Conservation (phyloP, 192 early-diverging fungal genomes). For the Backusella liffmaniae region DNA sequence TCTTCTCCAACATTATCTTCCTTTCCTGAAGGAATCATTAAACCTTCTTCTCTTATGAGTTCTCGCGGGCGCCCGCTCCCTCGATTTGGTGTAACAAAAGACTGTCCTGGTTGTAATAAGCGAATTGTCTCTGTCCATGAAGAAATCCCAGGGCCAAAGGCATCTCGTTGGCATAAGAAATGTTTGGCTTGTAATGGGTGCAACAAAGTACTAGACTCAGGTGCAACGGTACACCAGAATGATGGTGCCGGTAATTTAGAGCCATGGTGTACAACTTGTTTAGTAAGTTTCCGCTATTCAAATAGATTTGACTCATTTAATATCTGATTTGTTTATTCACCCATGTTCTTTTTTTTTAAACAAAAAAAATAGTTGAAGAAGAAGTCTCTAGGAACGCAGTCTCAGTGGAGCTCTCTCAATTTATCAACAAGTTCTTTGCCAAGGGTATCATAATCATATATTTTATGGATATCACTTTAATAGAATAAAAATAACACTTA, state of each 20-base stretch:
- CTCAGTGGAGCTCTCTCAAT: neutral
- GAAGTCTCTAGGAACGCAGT: neutral
- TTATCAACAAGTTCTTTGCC: neutral
- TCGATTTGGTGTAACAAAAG: conserved; percentile 21
- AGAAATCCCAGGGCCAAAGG: conserved; percentile 30
- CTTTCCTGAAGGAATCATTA: conserved; percentile 10
- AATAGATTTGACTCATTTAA: neutral
- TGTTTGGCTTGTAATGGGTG: conserved; percentile 28
- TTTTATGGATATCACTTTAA: neutral
- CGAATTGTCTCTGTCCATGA: conserved; percentile 24
- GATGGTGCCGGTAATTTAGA: conserved; percentile 1
- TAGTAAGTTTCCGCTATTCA: conserved; percentile 16
- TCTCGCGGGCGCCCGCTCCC: conserved; percentile 23
- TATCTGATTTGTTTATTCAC: neutral
- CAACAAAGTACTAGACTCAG: conserved; percentile 31
- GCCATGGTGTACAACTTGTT: conserved; percentile 25
- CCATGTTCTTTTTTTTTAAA: neutral
- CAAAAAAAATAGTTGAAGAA: neutral
- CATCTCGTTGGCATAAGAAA: conserved; percentile 31
- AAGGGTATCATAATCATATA: neutral
- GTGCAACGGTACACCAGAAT: conserved; percentile 21
- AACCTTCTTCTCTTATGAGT: conserved; percentile 23
- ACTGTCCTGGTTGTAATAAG: conserved; percentile 30
- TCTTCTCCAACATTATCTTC: neutral
- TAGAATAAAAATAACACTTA: neutral